Evolutionary conservation across 2,329 filamentous ascomycete species (phyloP).

Genomic region (Neopestalotiopsis clavispora): DNA sequence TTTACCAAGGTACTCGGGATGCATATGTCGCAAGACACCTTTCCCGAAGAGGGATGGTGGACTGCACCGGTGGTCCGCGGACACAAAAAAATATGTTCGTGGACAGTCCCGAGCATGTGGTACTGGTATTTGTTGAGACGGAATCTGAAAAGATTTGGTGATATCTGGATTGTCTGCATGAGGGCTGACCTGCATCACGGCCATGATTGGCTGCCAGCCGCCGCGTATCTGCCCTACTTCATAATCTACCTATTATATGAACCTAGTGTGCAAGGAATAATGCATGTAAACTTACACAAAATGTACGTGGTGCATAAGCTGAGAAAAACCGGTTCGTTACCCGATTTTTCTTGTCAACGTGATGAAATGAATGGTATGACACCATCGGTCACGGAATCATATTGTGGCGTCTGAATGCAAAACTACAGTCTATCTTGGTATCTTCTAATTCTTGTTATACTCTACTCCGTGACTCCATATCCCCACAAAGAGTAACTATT

Average conservation of each 20-base stretch:
- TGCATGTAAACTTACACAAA: no score
- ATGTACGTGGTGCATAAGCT: no score
- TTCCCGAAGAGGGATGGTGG: neutral
- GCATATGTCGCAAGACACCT: conserved; percentile 5
- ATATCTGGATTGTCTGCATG: neutral
- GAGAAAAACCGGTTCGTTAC: no score
- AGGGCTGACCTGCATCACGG: neutral
- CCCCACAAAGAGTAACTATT: neutral
- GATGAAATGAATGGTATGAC: no score
- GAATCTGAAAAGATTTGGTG: neutral
- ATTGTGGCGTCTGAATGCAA: no score
- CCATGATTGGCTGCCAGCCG: no score
- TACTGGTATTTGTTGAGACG: neutral
- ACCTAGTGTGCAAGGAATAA: no score
- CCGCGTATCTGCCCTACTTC: no score
- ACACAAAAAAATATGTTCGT: neutral
- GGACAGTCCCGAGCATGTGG: neutral
- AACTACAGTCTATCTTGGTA: no score
- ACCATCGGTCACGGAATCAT: no score
- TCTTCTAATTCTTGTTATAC: neutral
- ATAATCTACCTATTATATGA: no score
- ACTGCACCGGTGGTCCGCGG: neutral
- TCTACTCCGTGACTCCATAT: neutral
- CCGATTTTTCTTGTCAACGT: no score
- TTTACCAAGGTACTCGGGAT: neutral